A percentile compares a stretch with the other conserved stretches of the same genome.
Conservation (phyloP, 1,139 yeast species). For the Magnusiomyces clavatus region DNA sequence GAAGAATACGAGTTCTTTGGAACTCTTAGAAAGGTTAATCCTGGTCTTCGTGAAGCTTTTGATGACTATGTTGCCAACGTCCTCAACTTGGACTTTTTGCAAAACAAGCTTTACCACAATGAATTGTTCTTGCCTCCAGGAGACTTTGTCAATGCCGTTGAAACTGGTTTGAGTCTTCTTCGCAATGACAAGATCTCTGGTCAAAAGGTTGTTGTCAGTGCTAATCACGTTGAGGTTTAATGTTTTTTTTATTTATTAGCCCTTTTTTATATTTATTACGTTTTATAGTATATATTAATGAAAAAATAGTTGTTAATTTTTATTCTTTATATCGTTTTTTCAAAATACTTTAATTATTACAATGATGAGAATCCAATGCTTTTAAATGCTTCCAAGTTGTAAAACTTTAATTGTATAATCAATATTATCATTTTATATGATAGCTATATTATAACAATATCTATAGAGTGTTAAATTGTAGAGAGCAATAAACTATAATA, state of each 20-base stretch:
- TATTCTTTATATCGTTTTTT: no score
- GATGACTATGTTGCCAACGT: not conserved
- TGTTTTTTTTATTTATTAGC: no score
- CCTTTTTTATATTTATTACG: no score
- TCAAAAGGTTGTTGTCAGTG: conserved; percentile 2
- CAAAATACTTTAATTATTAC: no score
- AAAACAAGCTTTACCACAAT: not conserved
- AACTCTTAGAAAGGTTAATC: not conserved
- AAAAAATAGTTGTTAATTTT: no score
- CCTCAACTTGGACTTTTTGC: not conserved
- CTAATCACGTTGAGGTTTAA: not conserved
- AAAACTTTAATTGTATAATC: no score
- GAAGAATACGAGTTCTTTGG: not conserved
- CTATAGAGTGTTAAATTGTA: no score
- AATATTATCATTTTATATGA: no score
- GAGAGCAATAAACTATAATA: conserved; percentile 31
- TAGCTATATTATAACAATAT: no score
- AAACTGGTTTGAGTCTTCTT: not conserved
- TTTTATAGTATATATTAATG: no score
- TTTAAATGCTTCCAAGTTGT: no score
- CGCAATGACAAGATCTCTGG: conserved; percentile 1
- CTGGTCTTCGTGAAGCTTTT: conserved; percentile 1
- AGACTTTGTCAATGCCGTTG: conserved; percentile 3
- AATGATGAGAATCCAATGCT: no score
- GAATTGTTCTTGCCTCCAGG: not conserved